Conservation (phyloP, 2,329 filamentous ascomycete species). For the Xylariaceae sp. region DNA sequence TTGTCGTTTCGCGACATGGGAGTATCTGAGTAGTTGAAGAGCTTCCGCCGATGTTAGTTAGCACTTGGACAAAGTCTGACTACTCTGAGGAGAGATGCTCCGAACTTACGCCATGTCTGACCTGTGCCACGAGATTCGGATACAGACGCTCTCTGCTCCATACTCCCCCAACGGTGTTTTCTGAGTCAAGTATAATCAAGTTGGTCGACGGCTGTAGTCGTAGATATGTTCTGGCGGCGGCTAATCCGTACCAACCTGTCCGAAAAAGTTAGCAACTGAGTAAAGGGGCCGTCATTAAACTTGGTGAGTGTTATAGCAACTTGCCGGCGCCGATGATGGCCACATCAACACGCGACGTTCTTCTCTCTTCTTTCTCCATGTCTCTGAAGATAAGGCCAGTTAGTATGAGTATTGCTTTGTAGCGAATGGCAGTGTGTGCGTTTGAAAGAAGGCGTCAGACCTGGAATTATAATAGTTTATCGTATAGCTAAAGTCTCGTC, state of each 20-base stretch:
- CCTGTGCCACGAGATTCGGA: constrained; percentile 25
- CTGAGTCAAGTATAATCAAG: constrained; percentile 24
- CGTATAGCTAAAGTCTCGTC: too few species aligned
- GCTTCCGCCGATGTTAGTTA: constrained; percentile 16
- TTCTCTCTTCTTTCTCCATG: constrained; percentile 5
- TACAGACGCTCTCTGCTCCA: constrained; percentile 27
- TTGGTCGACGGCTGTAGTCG: constrained; percentile 21
- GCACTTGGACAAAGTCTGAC: not conserved
- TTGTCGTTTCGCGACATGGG: constrained; percentile 23
- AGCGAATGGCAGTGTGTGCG: too few species aligned
- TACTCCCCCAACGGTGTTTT: constrained; percentile 23
- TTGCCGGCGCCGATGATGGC: constrained; percentile 26
- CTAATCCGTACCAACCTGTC: constrained; percentile 25
- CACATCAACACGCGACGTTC: constrained; percentile 17
- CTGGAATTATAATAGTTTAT: too few species aligned
- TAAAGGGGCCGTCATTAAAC: not conserved
- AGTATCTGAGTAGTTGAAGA: constrained; percentile 25
- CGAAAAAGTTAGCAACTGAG: not conserved
- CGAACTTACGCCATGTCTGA: constrained; percentile 21
- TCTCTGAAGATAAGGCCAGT: not conserved
- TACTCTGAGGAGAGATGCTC: not conserved
- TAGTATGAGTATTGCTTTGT: constrained; percentile 1
- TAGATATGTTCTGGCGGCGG: constrained; percentile 23
- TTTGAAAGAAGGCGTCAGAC: too few species aligned
- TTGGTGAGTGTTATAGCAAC: not conserved